A percentile compares a stretch with the other conserved stretches of the same genome.
Evolutionary conservation across 129 eudicot genomes (phyloP).

Genomic region (Smallanthus sonchifolius): DNA sequence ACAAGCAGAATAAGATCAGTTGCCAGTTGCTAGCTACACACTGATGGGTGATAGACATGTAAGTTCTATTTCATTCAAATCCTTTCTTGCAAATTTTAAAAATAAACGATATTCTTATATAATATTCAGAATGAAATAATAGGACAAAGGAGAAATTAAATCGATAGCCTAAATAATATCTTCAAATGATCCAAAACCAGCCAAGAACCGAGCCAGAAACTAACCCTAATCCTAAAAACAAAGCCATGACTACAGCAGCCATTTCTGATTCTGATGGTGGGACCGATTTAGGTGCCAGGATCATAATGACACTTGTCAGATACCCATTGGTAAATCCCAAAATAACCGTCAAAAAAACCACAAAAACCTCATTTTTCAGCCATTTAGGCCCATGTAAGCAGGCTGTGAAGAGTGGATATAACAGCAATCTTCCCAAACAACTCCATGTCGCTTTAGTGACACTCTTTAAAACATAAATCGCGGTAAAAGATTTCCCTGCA

Average conservation of each 20-base stretch:
- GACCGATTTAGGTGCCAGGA: conserved; percentile 70
- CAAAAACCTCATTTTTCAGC: conserved; percentile 58
- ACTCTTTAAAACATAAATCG: conserved; percentile 33
- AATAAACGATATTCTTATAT: background rate
- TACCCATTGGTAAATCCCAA: conserved; percentile 87
- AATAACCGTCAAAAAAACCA: conserved; percentile 54
- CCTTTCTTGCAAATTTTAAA: background rate
- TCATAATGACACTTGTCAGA: conserved; percentile 80
- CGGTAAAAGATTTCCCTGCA: conserved; percentile 64
- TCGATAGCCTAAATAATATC: background rate
- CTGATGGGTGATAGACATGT: conserved; percentile 2
- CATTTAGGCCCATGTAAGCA: conserved; percentile 76
- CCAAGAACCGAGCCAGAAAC: conserved; percentile 77
- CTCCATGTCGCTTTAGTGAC: conserved; percentile 67
- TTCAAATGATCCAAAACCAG: conserved; percentile 77
- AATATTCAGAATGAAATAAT: conserved; percentile 3
- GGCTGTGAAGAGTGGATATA: conserved; percentile 66
- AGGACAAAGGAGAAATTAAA: conserved; percentile 12
- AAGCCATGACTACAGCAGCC: conserved; percentile 80
- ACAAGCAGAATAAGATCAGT: background rate
- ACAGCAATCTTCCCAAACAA: conserved; percentile 48
- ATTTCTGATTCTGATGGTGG: conserved; percentile 56
- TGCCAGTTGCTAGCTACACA: background rate
- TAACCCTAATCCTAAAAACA: conserved; percentile 70
- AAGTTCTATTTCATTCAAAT: background rate